These are phyloP conservation scores for Chaetomium fimeti DNA, from an alignment of 495 filamentous ascomycete species.

Conservation along the genomic window DNA sequence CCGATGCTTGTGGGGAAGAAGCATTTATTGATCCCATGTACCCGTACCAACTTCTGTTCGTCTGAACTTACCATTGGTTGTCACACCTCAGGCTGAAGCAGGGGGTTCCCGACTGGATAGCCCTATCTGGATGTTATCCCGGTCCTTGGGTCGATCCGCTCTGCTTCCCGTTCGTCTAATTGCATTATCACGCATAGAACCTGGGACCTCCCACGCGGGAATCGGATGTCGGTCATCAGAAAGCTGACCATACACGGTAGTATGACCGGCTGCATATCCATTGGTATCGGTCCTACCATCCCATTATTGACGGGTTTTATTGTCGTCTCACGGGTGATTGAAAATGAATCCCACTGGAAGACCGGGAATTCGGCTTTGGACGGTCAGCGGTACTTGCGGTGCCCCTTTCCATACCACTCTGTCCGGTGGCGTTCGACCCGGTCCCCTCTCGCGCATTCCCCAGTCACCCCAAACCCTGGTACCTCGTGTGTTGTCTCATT, in stretches of 20 bases:
- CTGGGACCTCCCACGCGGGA: not conserved
- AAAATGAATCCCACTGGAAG: not conserved
- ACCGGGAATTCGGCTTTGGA: not conserved
- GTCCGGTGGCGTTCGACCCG: not conserved
- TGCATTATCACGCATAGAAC: not conserved
- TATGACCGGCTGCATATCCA: not conserved
- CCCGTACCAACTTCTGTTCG: not conserved
- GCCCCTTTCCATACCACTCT: not conserved
- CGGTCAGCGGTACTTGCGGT: not conserved
- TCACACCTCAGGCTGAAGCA: not conserved
- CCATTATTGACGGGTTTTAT: not conserved
- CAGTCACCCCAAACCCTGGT: not conserved
- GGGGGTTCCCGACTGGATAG: not conserved
- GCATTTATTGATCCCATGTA: not conserved
- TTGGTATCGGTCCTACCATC: not conserved
- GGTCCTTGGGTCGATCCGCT: not conserved
- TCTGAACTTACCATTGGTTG: not conserved
- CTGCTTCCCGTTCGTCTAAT: not conserved
- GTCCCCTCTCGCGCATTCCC: not conserved
- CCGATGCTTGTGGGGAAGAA: not conserved
- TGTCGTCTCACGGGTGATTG: not conserved
- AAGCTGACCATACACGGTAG: not conserved
- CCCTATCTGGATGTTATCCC: not conserved
- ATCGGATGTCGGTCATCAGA: not conserved
- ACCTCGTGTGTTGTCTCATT: not conserved